Conservation (phyloP, 495 filamentous ascomycete species). For the Astrothelium subdiscretum region DNA sequence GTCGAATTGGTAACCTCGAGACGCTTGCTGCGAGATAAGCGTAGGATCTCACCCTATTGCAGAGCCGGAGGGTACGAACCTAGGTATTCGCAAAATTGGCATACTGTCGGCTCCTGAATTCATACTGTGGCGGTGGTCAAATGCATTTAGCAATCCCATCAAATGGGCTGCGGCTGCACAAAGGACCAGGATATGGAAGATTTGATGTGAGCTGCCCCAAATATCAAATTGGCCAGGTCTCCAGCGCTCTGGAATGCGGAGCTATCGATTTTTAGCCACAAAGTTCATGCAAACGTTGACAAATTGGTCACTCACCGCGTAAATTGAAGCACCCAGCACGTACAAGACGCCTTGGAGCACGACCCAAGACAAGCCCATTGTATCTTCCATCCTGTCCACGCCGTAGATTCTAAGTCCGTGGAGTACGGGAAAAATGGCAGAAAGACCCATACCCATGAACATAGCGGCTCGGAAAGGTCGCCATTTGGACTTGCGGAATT, state of each 20-base stretch:
- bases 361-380: slow-evolving; percentile 80
- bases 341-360: slow-evolving; percentile 70
- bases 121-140: slow-evolving; percentile 28
- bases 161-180: slow-evolving; percentile 55
- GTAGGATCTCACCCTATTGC: too few relatives aligned
- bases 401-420: slow-evolving; percentile 61
- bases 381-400: slow-evolving; percentile 41
- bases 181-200: slow-evolving; percentile 65
- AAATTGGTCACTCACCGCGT: slow-evolving; percentile 45
- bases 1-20: too few relatives aligned
- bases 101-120: too few relatives aligned
- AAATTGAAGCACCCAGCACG: slow-evolving; percentile 73
- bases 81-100: too few relatives aligned
- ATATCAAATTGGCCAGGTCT: slow-evolving; percentile 59
- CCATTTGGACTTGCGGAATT: slow-evolving; percentile 71
- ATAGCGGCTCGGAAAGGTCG: slow-evolving; percentile 78
- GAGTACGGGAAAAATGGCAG: slow-evolving; percentile 66
- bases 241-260: slow-evolving; percentile 46
- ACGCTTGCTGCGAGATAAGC: too few relatives aligned
- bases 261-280: neutral
- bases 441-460: slow-evolving; percentile 84
- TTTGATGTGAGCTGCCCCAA: slow-evolving; percentile 67
- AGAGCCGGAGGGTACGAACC: too few relatives aligned
- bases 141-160: slow-evolving; percentile 42
- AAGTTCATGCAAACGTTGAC: neutral